Evolutionary conservation across 1,284 basidiomycete genomes (phyloP), one percentile per base, ranked within the genome.

Genomic region (Macrocybe sp.): DNA sequence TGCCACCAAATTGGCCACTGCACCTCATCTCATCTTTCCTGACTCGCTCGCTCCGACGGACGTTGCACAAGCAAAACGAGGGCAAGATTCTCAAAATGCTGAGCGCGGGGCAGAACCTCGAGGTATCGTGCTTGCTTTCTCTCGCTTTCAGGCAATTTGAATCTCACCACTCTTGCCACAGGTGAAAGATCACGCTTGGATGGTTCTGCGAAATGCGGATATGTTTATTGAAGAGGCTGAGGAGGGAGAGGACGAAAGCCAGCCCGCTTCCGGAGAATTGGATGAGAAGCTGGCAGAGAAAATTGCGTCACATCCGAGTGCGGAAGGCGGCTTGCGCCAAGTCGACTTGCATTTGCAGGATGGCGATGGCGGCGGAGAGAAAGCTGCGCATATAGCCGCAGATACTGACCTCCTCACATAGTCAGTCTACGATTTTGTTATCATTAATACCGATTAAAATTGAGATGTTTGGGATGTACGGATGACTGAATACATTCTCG

Each of bases 1-100:
- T 94, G 14, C 92, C 92, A 0, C 63, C 78, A 29, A 68, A 79
- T 35, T 95, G 90, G 90, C 79, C 89, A 0, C 67, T 95, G 3
- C 72, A 75, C 16, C 67, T 79, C 5, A 73, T 93, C 52, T 81
- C 85, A 0, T 80, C 85, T 0, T 94, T 94, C 72, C 73, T 95
- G 45, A 67, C 81, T 8, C 82, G 91, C 2, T 86, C 90, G 0
- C 76, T 93, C 52, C 78, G 91, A 11, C 75, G 85, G 43, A 79
- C 83, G 3, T 65, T 89, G n/a, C 91, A 95, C 59, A 67, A 74
- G 9, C 65, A 68, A 16, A 80, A 86, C 41, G 87, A 92, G 60
- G 78, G 78, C 4, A 75, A 80, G 57, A 83, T 92, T 46, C 62
- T 90, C 47, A 91, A 87, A 61, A 78, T 79, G 11, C 73, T 92